phyloP scores from a whole-genome alignment of 78 protist genomes.

The Isochrysis galbana region DNA sequence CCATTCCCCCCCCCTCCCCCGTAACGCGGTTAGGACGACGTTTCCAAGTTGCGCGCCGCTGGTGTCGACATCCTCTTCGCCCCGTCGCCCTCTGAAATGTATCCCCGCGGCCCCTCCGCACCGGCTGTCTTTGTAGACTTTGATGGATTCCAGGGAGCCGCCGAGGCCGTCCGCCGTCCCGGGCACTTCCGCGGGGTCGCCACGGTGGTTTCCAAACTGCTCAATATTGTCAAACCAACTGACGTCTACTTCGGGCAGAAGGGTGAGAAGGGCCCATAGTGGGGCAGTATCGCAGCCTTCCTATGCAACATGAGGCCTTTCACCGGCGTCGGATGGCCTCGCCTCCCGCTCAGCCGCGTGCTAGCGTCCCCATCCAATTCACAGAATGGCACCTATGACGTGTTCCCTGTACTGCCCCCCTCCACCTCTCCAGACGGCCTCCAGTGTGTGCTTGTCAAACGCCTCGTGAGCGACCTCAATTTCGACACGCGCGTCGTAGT shows the following conservation, averaged over 20 bases:
- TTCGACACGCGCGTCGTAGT: conserved; percentile 34
- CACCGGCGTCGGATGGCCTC: no score
- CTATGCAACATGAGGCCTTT: no score
- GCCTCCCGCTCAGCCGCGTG: no score
- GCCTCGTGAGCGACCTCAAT: conserved; percentile 60
- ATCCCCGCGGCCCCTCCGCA: conserved; percentile 26
- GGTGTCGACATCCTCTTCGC: conserved; percentile 64
- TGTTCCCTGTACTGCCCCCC: no score
- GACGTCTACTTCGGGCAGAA: conserved; percentile 73
- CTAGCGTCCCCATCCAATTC: no score
- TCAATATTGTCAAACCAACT: conserved; percentile 65
- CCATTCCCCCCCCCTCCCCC: no score
- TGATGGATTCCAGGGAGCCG: conserved; percentile 38
- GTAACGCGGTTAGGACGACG: no score
- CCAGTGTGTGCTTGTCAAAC: conserved; percentile 70
- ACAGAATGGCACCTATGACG: no score
- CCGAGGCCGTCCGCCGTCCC: conserved; percentile 31
- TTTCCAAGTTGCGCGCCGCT: conserved; percentile 14
- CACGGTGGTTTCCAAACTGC: conserved; percentile 75
- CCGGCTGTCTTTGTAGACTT: not conserved
- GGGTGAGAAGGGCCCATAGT: no score
- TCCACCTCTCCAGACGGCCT: no score
- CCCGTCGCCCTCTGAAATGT: conserved; percentile 63
- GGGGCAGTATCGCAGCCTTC: no score
- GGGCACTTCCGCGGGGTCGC: conserved; percentile 80